Conservation (phyloP, 768 basidiomycete genomes). For the Termitomyces sp. region DNA sequence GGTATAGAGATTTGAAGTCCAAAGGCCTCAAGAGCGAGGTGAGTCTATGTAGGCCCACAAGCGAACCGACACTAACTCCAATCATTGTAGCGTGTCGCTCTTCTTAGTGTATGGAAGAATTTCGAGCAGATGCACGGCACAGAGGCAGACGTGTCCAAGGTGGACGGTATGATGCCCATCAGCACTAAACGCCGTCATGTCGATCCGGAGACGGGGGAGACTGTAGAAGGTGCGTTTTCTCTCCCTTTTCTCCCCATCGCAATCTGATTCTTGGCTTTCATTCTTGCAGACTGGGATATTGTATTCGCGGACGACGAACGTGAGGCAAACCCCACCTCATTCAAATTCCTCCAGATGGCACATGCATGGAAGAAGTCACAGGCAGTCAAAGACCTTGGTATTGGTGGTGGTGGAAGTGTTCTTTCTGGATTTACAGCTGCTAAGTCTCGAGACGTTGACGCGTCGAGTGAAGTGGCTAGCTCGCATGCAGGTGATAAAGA, state of each 20-base stretch:
- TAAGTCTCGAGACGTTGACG: conserved; percentile 5
- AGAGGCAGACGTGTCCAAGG: conserved; percentile 68
- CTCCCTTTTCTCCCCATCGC: not conserved
- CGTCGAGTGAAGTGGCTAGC: conserved; percentile 12
- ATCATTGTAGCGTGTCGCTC: conserved; percentile 67
- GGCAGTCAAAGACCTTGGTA: conserved; percentile 30
- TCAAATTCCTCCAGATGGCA: conserved; percentile 95
- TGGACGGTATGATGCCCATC: conserved; percentile 90
- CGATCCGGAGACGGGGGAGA: conserved; percentile 80
- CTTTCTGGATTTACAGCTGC: conserved; percentile 49
- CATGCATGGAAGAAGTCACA: conserved; percentile 79
- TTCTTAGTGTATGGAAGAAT: conserved; percentile 93
- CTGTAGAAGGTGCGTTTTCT: conserved; percentile 66
- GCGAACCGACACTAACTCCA: not conserved
- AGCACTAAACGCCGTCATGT: conserved; percentile 81
- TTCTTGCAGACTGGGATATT: conserved; percentile 77
- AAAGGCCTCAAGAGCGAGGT: conserved; percentile 88
- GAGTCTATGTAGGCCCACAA: conserved; percentile 16
- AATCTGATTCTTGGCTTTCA: not conserved
- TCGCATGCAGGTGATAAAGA: conserved; percentile 12
- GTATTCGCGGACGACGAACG: conserved; percentile 96
- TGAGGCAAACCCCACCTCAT: conserved; percentile 87
- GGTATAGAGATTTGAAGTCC: conserved; percentile 80
- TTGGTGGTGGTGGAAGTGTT: conserved; percentile 22
- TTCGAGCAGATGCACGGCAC: conserved; percentile 84